Percentiles rank a stretch among this genome's conserved stretches.
phyloP scores from a whole-genome alignment of 768 basidiomycete species.

The Macrolepiota albuminosa region DNA sequence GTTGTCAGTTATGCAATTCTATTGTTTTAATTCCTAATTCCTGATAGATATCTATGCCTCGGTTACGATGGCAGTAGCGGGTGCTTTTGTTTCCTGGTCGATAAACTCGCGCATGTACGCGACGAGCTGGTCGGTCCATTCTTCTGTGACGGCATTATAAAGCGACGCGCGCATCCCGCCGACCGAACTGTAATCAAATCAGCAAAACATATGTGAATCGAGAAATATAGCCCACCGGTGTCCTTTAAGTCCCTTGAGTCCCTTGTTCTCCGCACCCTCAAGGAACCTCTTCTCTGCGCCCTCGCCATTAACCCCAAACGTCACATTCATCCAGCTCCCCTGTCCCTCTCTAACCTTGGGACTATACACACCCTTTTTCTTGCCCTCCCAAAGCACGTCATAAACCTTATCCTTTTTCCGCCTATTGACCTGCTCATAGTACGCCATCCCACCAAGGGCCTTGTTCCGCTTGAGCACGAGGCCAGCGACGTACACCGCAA shows the following conservation, averaged over 20 bases:
- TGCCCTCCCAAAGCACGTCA: slow-evolving; percentile 62
- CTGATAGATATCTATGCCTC: slow-evolving; percentile 4
- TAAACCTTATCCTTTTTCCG: slow-evolving; percentile 80
- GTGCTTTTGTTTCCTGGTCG: slow-evolving; percentile 11
- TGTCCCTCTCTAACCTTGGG: slow-evolving; percentile 69
- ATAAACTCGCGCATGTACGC: slow-evolving; percentile 58
- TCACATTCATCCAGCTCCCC: slow-evolving; percentile 95
- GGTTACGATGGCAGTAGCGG: slow-evolving; percentile 3
- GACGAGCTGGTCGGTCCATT: slow-evolving; percentile 59
- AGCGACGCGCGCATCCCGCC: slow-evolving; percentile 76
- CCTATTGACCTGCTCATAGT: slow-evolving; percentile 62
- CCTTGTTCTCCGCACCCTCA: slow-evolving; percentile 69
- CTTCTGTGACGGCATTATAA: slow-evolving; percentile 85
- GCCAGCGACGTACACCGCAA: slow-evolving; percentile 86
- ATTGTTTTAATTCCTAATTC: background rate
- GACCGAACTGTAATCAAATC: slow-evolving; percentile 39
- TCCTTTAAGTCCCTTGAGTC: slow-evolving; percentile 87
- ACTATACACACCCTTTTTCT: slow-evolving; percentile 62
- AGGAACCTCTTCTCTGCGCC: slow-evolving; percentile 72
- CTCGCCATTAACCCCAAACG: slow-evolving; percentile 76
- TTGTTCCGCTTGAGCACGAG: slow-evolving; percentile 75
- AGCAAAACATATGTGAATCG: no score
- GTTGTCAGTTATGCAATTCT: no score
- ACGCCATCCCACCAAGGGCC: slow-evolving; percentile 58
- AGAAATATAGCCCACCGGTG: slow-evolving; percentile 55